Conservation (phyloP, 768 basidiomycete species). For the Pleurotus sapidus region DNA sequence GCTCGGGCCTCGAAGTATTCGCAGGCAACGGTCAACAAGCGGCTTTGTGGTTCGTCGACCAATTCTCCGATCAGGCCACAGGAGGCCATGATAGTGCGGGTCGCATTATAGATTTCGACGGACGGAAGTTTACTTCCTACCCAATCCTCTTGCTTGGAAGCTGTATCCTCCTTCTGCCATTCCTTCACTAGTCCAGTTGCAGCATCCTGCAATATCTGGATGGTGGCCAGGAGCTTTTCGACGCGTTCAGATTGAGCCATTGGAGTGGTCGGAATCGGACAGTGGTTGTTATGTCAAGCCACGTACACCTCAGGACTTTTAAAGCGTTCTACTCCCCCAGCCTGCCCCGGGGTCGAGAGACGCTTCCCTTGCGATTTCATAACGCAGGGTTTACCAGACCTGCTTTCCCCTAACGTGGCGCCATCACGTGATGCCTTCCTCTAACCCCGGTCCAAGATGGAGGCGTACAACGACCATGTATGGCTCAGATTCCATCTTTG, state of each 20-base stretch:
- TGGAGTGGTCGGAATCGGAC: neutral
- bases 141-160: neutral
- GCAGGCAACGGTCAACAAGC: neutral
- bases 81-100: neutral
- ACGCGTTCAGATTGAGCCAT: neutral
- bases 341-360: neutral
- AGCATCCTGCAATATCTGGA: neutral
- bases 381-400: neutral
- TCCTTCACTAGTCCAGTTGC: neutral
- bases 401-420: neutral
- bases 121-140: neutral
- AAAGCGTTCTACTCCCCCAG: too few relatives aligned
- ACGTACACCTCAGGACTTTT: too few relatives aligned
- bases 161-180: neutral
- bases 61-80: neutral
- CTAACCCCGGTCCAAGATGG: neutral
- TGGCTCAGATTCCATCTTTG: too few relatives aligned
- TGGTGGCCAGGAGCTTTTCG: neutral
- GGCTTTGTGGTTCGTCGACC: neutral
- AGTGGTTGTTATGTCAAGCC: neutral
- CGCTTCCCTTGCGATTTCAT: neutral
- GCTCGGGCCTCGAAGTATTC: neutral
- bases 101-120: neutral
- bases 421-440: neutral
- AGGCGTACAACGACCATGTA: too few relatives aligned